Base-by-base conservation (phyloP, 1,284 basidiomycete species). In the Ceratobasidium theobromae region DNA sequence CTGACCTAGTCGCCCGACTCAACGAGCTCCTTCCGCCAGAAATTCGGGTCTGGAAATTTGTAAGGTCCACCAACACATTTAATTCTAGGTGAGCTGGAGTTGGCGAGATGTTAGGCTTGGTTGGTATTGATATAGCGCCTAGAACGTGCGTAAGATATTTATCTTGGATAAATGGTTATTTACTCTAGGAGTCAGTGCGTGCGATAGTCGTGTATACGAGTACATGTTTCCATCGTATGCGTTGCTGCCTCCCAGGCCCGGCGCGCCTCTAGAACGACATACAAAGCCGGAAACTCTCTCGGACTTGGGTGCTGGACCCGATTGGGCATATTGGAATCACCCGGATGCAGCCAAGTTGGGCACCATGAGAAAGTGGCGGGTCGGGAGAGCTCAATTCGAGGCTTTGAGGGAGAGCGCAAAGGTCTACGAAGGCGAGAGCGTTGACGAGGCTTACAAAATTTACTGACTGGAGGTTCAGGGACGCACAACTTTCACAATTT, bases 401-500 rank as follows among this genome's bases (percentile, higher is more conserved):
- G 9, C 40, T 8, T 25, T 65, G 16, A 28, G 49, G 28, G 60
- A 45, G 30, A 76, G 84, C 1, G 84, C 87, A 6, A 79, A 81
- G 67, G 83, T 81, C 72, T 97, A 87, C 73, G 82, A 89, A 72
- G 93, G 91, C 6, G 32, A 32, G 60, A 11, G 4, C 18, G 77
- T 77, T 4, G 18, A 16, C n/a, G 40, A 41, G 28, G 16, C 9
- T 38, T 25, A 25, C 18, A n/a, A 16, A 72, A 66, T 32, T 69
- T 30, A 65, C 35, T 30, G 16, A 32, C n/a, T 23, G n/a, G 28
- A 45, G 6, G 43, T 12, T 27, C 52, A 53, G 68, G 68, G 28
- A 87, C 86, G 4, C 93, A 93, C 76, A 98, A 99, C 76, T 99
- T 97, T 76, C 94, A 98, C 78, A 99, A 99, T 76, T 99, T 95